A percentile compares a stretch with the other conserved stretches of the same genome.
Evolutionary conservation across 2,329 filamentous ascomycete genomes (phyloP).

Genomic region (Cordyceps pruinosa): DNA sequence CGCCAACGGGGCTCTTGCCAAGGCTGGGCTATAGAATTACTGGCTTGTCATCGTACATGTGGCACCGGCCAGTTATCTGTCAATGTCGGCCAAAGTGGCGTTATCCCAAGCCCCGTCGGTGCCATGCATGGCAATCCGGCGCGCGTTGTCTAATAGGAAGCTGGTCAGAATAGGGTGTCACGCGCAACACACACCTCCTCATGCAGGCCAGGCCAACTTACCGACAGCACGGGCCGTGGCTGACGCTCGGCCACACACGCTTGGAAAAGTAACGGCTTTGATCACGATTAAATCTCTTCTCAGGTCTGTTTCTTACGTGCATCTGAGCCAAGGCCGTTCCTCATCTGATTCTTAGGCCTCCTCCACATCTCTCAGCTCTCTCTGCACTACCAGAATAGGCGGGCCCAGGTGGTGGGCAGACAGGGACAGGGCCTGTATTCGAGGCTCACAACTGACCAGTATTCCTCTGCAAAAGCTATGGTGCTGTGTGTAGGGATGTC

Average conservation of each 20-base stretch:
- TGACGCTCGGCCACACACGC: not conserved
- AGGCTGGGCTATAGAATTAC: not conserved
- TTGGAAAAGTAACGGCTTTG: not conserved
- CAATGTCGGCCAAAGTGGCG: not conserved
- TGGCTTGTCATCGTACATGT: not conserved
- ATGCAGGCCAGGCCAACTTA: not conserved
- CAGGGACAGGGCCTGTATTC: not conserved
- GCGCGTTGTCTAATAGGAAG: not conserved
- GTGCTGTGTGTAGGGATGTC: not conserved
- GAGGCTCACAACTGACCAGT: not conserved
- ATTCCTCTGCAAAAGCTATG: not conserved
- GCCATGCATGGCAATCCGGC: not conserved
- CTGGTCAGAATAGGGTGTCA: not conserved
- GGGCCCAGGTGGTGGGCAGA: not conserved
- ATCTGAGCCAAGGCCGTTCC: conserved; percentile 1
- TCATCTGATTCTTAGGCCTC: conserved; percentile 3
- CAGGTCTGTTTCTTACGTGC: not conserved
- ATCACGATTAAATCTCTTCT: not conserved
- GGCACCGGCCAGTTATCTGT: not conserved
- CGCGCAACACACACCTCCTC: not conserved
- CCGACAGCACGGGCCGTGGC: not conserved
- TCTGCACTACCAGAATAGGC: not conserved
- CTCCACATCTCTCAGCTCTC: not conserved
- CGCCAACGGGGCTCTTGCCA: not conserved
- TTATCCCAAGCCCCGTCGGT: not conserved